Base-by-base conservation (phyloP, 108 stramenopile species). In the Cylindrotheca closterium region DNA sequence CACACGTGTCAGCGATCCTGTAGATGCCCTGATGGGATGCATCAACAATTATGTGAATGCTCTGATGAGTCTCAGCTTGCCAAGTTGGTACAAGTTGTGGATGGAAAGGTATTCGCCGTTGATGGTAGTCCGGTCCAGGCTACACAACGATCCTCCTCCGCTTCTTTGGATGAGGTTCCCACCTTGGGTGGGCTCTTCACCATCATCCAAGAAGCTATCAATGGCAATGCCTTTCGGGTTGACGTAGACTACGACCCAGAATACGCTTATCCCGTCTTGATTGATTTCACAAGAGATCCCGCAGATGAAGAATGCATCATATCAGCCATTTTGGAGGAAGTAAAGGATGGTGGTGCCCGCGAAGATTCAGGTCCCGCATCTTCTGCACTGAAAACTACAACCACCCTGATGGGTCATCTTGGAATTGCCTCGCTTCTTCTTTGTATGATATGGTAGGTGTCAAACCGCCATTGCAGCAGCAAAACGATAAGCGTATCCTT, bases 261-360 rank as follows among this genome's bases (percentile, higher is more conserved):
- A 2, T 58, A 32, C 33, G 57, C 30, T n/a, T 58, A 58, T 23
- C 57, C 57, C 17, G 2, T 58, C 2, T 58, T 19, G 2, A 58
- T 58, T 5, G 57, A 58, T 58, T 30, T 32, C 3, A 31, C 30
- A 2, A 18, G 18, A 8, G 12, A 32, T 1, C 30, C 18, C 18
- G 57, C 30, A 1, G 57, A 58, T 34, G 57, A 58, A 21, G 51
- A 51, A 23, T 23, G 7, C 5, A 22, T 23, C n/a, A n/a, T 51
- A 7, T 22, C 51, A n/a, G 51, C 37, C 7, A 42, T 10, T 10
- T 15, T 42, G 15, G 37, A 42, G 15, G 37, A 42, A n/a, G n/a
- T n/a, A n/a, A n/a, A n/a, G n/a, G n/a, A n/a, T n/a, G n/a, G n/a
- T n/a, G n/a, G n/a, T n/a, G n/a, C n/a, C n/a, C n/a, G n/a, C n/a